phyloP scores from a whole-genome alignment of 805 yeast genomes.

The Monosporozyma siamensis region DNA sequence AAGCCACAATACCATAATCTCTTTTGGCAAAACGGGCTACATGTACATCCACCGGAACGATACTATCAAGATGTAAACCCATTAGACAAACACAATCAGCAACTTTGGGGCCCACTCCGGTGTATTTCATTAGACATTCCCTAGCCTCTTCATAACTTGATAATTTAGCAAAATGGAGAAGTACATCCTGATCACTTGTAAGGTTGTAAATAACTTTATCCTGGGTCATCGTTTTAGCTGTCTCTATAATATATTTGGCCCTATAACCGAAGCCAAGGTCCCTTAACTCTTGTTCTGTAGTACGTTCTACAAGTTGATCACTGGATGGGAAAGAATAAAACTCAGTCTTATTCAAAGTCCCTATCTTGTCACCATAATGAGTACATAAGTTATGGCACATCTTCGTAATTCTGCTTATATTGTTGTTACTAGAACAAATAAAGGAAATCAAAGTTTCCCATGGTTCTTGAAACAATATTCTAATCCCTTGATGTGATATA shows the following conservation, averaged over 20 bases:
- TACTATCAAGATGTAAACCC: constrained; percentile 53
- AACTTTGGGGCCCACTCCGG: constrained; percentile 95
- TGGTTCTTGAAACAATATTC: constrained; percentile 88
- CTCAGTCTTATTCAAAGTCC: constrained; percentile 41
- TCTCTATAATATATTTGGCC: constrained; percentile 75
- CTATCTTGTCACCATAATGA: constrained; percentile 58
- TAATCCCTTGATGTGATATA: constrained; percentile 46
- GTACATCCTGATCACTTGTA: constrained; percentile 25
- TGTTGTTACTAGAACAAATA: constrained; percentile 93
- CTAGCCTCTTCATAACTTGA: constrained; percentile 34
- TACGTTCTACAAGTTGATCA: constrained; percentile 33
- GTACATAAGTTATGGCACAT: constrained; percentile 78
- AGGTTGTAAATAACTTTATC: constrained; percentile 15
- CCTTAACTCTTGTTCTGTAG: constrained; percentile 39
- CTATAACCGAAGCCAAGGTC: constrained; percentile 73
- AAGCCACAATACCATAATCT: constrained; percentile 51
- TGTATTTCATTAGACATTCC: constrained; percentile 44
- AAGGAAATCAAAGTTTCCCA: constrained; percentile 91
- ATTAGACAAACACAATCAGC: constrained; percentile 94
- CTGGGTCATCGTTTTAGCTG: constrained; percentile 49
- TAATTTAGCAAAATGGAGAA: constrained; percentile 30
- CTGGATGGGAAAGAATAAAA: constrained; percentile 75
- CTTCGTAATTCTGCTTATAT: constrained; percentile 82
- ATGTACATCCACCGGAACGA: constrained; percentile 94
- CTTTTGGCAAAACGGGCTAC: constrained; percentile 82